These are phyloP conservation scores for Globisporangium carolinianum DNA, from an alignment of 352 stramenopile genomes.

Conservation along the genomic window DNA sequence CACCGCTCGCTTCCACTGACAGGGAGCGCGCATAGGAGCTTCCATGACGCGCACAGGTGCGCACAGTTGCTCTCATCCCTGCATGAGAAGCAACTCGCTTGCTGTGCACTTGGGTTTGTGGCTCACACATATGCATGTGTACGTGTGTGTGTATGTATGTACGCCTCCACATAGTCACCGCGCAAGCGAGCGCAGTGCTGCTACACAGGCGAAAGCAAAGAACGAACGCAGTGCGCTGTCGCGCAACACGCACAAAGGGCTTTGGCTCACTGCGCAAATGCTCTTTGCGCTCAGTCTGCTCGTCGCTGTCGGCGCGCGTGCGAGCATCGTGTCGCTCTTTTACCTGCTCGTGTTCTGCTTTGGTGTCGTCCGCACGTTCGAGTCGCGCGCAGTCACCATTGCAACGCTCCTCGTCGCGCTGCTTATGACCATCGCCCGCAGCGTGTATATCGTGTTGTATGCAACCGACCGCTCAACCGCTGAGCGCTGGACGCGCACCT, in stretches of 20 bases:
- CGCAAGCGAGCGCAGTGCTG: slow-evolving; percentile 5
- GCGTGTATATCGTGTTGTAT: slow-evolving; percentile 22
- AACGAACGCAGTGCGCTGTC: slow-evolving; percentile 6
- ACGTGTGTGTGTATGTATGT: neutral
- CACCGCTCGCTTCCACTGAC: slow-evolving; percentile 6
- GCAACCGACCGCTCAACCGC: slow-evolving; percentile 8
- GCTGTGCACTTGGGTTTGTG: neutral
- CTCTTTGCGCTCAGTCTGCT: slow-evolving; percentile 50
- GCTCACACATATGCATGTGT: neutral
- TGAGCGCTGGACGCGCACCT: slow-evolving; percentile 9
- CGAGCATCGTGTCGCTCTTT: slow-evolving; percentile 51
- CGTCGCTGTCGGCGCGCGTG: slow-evolving; percentile 36
- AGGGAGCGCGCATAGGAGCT: slow-evolving; percentile 6
- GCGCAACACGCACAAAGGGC: slow-evolving; percentile 15
- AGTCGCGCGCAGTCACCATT: slow-evolving; percentile 37
- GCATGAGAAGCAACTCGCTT: neutral
- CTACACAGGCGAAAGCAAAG: neutral
- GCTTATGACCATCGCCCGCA: slow-evolving; percentile 35
- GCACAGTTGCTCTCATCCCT: neutral
- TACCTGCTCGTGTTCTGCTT: slow-evolving; percentile 70
- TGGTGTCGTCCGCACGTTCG: slow-evolving; percentile 55
- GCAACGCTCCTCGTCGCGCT: slow-evolving; percentile 41
- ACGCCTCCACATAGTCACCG: slow-evolving; percentile 1
- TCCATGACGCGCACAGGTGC: slow-evolving; percentile 10
- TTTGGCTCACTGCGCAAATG: slow-evolving; percentile 20